phyloP scores from a whole-genome alignment of 2,329 filamentous ascomycete species.

The Botrytis squamosa region DNA sequence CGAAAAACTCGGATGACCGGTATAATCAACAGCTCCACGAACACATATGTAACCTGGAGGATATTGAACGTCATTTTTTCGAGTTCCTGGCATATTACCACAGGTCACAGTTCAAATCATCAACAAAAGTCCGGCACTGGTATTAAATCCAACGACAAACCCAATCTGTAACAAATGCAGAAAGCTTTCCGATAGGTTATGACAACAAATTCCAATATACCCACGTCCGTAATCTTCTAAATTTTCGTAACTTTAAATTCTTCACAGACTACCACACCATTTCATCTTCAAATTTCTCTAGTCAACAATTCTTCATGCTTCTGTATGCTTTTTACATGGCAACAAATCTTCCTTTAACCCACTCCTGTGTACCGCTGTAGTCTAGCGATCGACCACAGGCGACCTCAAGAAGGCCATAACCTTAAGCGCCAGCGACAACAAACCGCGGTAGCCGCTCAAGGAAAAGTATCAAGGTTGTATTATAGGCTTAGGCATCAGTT shows the following conservation, averaged over 20 bases:
- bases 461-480: neutral
- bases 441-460: neutral
- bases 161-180: too few relatives aligned
- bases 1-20: too few relatives aligned
- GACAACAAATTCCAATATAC: neutral
- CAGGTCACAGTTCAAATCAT: too few relatives aligned
- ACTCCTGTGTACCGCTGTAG: neutral
- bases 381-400: neutral
- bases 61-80: too few relatives aligned
- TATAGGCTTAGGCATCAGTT: neutral
- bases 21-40: too few relatives aligned
- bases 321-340: neutral
- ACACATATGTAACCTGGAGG: too few relatives aligned
- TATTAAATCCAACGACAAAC: too few relatives aligned
- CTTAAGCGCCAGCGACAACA: neutral
- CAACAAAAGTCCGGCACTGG: too few relatives aligned
- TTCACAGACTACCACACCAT: neutral
- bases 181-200: too few relatives aligned
- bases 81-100: too few relatives aligned
- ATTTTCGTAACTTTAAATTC: neutral
- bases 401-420: neutral
- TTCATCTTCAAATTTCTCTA: neutral
- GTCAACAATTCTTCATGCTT: neutral
- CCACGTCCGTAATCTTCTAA: neutral
- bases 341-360: neutral